Conservation (phyloP, 371 early-diverging fungal species). For the Globomyces sp. region DNA sequence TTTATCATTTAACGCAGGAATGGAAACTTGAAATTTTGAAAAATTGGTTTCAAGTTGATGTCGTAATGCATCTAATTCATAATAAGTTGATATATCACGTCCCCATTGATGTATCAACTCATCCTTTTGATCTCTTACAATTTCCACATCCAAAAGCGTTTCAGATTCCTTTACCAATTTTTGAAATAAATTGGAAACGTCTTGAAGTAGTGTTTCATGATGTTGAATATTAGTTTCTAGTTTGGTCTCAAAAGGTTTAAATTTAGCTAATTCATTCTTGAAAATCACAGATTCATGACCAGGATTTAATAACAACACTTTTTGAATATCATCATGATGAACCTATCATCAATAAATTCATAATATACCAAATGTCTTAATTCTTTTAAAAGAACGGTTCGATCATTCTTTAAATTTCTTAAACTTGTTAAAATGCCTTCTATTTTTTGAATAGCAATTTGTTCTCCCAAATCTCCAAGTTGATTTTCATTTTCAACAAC, state of each 20-base stretch:
- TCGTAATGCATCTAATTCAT: slow-evolving; percentile 60
- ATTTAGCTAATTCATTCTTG: slow-evolving; percentile 87
- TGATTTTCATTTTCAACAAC: slow-evolving; percentile 45
- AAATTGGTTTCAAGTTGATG: slow-evolving; percentile 58
- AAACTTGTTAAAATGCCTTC: slow-evolving; percentile 47
- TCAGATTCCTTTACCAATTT: slow-evolving; percentile 72
- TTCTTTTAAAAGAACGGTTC: slow-evolving; percentile 73
- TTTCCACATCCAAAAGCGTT: slow-evolving; percentile 31
- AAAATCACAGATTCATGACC: slow-evolving; percentile 84
- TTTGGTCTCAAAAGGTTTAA: slow-evolving; percentile 70
- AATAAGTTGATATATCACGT: slow-evolving; percentile 65
- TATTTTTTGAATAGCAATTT: slow-evolving; percentile 69
- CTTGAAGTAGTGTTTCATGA: slow-evolving; percentile 74
- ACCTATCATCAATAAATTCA: slow-evolving; percentile 43
- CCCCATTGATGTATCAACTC: slow-evolving; percentile 50
- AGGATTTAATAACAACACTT: slow-evolving; percentile 77
- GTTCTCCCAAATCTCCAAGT: slow-evolving; percentile 58
- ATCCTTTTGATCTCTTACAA: too few relatives aligned
- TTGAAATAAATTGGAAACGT: slow-evolving; percentile 69
- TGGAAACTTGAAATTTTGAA: slow-evolving; percentile 75
- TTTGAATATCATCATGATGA: slow-evolving; percentile 86
- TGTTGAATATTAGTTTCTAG: slow-evolving; percentile 71
- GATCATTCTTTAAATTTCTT: slow-evolving; percentile 65
- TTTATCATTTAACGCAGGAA: slow-evolving; percentile 29
- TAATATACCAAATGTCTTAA: slow-evolving; percentile 71